A percentile compares a stretch with the other conserved stretches of the same genome.
These are phyloP conservation scores for Fusarium illudens DNA, from an alignment of 2,329 filamentous ascomycete genomes.

Conservation along the genomic window DNA sequence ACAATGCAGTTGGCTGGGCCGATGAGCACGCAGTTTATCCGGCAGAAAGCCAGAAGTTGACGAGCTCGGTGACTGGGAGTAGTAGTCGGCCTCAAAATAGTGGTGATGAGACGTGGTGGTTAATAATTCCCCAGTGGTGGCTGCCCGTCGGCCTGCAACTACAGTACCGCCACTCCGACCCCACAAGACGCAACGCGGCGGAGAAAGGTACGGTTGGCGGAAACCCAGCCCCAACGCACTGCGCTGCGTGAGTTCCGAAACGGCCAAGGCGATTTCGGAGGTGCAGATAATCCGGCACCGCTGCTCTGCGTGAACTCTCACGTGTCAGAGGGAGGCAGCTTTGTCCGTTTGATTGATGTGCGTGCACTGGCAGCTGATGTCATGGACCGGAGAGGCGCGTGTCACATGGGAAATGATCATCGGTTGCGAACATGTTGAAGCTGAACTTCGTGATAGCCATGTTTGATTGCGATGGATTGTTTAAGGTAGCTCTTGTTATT, in stretches of 20 bases:
- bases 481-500: not conserved
- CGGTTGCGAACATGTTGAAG: not conserved
- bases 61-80: not conserved
- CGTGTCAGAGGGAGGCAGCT: conserved; percentile 14
- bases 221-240: not conserved
- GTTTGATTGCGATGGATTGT: not conserved
- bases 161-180: conserved; percentile 34
- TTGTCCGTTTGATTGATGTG: not conserved
- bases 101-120: conserved; percentile 41
- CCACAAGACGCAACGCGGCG: conserved; percentile 2
- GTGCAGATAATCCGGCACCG: conserved; percentile 18
- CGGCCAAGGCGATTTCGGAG: not conserved
- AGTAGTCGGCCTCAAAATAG: conserved; percentile 1
- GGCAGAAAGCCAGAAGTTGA: not conserved
- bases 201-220: not conserved
- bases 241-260: not conserved
- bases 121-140: conserved; percentile 29
- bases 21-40: not conserved
- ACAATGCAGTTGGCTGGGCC: not conserved
- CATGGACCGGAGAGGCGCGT: conserved; percentile 21
- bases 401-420: conserved; percentile 32
- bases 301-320: conserved; percentile 17
- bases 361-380: conserved; percentile 31
- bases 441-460: not conserved
- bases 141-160: conserved; percentile 27